These are phyloP conservation scores for Fusarium oligoseptatum DNA, from an alignment of 2,329 filamentous ascomycete species.

Conservation along the genomic window DNA sequence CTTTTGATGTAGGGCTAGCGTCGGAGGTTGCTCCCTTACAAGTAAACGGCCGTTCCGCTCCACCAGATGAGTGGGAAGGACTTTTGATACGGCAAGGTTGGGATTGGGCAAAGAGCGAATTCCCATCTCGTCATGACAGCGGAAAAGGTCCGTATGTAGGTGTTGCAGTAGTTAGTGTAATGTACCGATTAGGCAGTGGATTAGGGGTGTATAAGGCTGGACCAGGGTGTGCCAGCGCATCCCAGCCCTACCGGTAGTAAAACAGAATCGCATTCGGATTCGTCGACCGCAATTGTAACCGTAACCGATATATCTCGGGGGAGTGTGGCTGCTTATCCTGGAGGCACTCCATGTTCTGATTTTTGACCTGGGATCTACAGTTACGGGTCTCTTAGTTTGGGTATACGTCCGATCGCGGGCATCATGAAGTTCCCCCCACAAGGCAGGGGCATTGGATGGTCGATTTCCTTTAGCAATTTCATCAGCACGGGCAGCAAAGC, in stretches of 20 bases:
- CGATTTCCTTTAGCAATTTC: background rate
- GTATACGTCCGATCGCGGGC: background rate
- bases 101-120: background rate
- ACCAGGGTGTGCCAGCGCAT: background rate
- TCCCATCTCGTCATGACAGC: background rate
- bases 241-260: conserved; percentile 1
- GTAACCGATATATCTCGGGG: background rate
- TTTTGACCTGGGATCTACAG: background rate
- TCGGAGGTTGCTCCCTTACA: background rate
- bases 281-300: background rate
- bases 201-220: background rate
- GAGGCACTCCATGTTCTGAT: background rate
- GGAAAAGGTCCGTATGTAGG: background rate
- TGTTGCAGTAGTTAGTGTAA: background rate
- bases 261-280: background rate
- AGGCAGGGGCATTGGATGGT: background rate
- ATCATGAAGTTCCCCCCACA: background rate
- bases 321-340: background rate
- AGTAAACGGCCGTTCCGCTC: background rate
- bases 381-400: background rate
- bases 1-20: background rate
- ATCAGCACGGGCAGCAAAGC: background rate
- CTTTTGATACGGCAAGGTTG: background rate
- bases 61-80: background rate
- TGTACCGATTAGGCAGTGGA: background rate